Evolutionary conservation across 1,139 yeast species (phyloP), one percentile per base, ranked within the genome.

Genomic region (Debaryomycetaceae sp.): DNA sequence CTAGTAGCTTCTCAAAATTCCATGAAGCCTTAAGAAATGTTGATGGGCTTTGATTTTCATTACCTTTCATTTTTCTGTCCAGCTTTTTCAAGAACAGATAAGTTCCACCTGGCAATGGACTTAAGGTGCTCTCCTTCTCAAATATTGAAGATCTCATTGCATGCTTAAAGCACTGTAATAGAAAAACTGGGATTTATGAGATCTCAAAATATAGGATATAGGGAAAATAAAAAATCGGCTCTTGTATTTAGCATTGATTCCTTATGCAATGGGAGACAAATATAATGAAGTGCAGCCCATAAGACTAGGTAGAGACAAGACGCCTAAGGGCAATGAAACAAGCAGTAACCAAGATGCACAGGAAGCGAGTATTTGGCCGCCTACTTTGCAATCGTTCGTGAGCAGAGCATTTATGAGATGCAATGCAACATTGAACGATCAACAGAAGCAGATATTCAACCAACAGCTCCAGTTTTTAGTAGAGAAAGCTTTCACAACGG

Each of bases 401-500:
- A 57, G 58, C 13, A 45, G 40, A 8, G 50, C 67, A 36, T 68
- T 69, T 44, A 42, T 45, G 20, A 49, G 59, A 37, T 54, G 72
- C 0, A 49, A 48, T 24, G 47, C 45, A 13, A 31, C 44, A 4
- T 52, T 70, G 7, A 40, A 42, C 14, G 60, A 55, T 4, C 43
- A 45, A 3, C 54, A 56, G 6, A 62, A 63, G 47, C 48, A 53
- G 4, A 39, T 44, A 5, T 66, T 69, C 45, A 64, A 68, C 37
- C 38, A 45, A 6, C 71, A 73, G 46, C 47, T 73, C 29, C 66
- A 60, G 47, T 39, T 49, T 24, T 42, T 73, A 31, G 50, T 73
- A 8, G 59, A 60, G 39, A 46, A 49, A 39, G 90, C 91, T 0
- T 72, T 77, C 39, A 63, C 63, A 4, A 62, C 68, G 37, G 66